Conservation (phyloP, 116 monocot species). For the Trichopus zeylanicus region DNA sequence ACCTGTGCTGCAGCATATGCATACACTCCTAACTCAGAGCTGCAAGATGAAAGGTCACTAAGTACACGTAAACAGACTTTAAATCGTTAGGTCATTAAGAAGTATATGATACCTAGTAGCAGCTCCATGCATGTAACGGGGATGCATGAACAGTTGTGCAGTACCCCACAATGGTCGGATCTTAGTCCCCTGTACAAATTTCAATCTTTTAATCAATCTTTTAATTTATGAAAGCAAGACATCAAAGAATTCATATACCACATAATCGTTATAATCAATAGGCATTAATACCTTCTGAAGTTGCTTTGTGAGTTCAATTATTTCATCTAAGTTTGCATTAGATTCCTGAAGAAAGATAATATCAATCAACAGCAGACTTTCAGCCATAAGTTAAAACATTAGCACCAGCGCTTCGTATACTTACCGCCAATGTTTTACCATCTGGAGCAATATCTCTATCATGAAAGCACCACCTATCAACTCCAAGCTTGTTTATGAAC, state of each 20-base stretch:
- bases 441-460: slow-evolving; percentile 99
- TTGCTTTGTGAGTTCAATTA: slow-evolving; percentile 67
- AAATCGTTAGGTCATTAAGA: not conserved
- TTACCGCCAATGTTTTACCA: slow-evolving; percentile 75
- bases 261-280: not conserved
- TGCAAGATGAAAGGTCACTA: slow-evolving; percentile 21
- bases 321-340: slow-evolving; percentile 92
- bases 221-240: too few relatives aligned
- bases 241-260: too few relatives aligned
- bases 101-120: slow-evolving; percentile 60
- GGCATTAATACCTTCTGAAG: slow-evolving; percentile 51
- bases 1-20: slow-evolving; percentile 98
- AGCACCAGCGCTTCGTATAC: not conserved
- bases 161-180: slow-evolving; percentile 94
- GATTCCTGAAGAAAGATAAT: slow-evolving; percentile 52
- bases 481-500: slow-evolving; percentile 85
- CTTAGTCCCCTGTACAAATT: slow-evolving; percentile 42
- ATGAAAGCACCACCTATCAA: slow-evolving; percentile 94
- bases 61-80: not conserved
- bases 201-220: too few relatives aligned
- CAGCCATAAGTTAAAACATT: not conserved
- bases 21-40: slow-evolving; percentile 83
- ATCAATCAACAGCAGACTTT: not conserved
- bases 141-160: slow-evolving; percentile 89
- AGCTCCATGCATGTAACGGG: slow-evolving; percentile 95